A percentile compares a stretch with the other conserved stretches of the same genome.
Conservation (phyloP, 805 yeast genomes). For the Grigorovia humatica region DNA sequence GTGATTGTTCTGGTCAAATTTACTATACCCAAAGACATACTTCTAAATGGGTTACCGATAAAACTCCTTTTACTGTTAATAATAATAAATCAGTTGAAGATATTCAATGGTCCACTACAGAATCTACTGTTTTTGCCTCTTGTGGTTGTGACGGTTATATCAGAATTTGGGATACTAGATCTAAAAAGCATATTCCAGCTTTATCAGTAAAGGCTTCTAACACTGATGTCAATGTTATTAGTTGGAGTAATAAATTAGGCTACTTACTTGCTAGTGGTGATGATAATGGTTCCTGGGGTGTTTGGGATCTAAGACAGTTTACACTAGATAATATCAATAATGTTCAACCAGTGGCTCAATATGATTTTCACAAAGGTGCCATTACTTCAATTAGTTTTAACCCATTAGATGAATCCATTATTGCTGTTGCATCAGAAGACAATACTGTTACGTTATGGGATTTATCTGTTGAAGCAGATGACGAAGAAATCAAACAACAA, state of each 20-base stretch:
- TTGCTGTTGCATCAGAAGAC: constrained; percentile 94
- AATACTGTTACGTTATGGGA: constrained; percentile 97
- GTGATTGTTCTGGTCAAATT: constrained; percentile 81
- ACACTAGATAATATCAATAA: constrained; percentile 36
- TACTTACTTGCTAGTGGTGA: constrained; percentile 91
- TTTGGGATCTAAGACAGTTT: constrained; percentile 92
- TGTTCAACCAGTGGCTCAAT: constrained; percentile 79
- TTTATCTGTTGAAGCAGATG: constrained; percentile 96
- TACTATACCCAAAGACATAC: constrained; percentile 69
- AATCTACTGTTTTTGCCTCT: constrained; percentile 88
- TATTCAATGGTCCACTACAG: constrained; percentile 91
- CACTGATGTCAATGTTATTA: constrained; percentile 85
- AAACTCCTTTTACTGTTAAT: constrained; percentile 53
- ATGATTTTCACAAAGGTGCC: constrained; percentile 89
- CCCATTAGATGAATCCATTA: constrained; percentile 88
- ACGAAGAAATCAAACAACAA: constrained; percentile 88
- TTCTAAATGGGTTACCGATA: constrained; percentile 77
- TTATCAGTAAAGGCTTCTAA: constrained; percentile 69
- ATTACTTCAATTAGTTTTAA: constrained; percentile 90
- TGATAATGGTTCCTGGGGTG: constrained; percentile 95
- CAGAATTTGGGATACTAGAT: constrained; percentile 94
- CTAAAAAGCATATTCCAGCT: constrained; percentile 86
- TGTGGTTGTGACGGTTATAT: constrained; percentile 73
- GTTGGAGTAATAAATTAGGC: constrained; percentile 85
- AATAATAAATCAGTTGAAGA: constrained; percentile 84